Percentiles rank a stretch among this genome's conserved stretches.
These are phyloP conservation scores for Nyctanthes arbortristis DNA, from an alignment of 257 asterid species.

Conservation along the genomic window DNA sequence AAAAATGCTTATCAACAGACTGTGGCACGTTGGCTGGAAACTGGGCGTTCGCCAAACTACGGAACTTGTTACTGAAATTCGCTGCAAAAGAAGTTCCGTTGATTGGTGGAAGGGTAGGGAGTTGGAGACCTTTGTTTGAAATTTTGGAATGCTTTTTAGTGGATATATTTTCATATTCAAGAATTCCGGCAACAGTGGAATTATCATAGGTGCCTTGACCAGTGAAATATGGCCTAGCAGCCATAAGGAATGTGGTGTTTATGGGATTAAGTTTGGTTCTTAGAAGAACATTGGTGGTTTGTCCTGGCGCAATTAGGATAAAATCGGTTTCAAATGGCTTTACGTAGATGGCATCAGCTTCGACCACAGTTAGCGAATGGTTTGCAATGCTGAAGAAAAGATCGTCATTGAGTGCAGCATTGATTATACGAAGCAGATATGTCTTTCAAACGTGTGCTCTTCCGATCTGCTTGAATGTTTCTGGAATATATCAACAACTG, in stretches of 20 bases:
- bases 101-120: conserved; percentile 59
- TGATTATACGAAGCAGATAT: conserved; percentile 65
- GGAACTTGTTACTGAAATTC: conserved; percentile 39
- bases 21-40: conserved; percentile 50
- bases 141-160: conserved; percentile 10
- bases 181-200: conserved; percentile 56
- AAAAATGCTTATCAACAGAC: conserved; percentile 36
- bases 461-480: conserved; percentile 59
- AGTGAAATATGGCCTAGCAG: conserved; percentile 58
- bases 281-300: conserved; percentile 60
- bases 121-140: conserved; percentile 25
- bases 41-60: conserved; percentile 47
- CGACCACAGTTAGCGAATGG: conserved; percentile 57
- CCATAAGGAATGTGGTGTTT: conserved; percentile 48
- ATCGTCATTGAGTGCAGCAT: conserved; percentile 79
- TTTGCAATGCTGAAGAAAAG: conserved; percentile 60
- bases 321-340: conserved; percentile 57
- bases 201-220: conserved; percentile 65
- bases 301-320: conserved; percentile 51
- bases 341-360: conserved; percentile 59
- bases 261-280: conserved; percentile 35
- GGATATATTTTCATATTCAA: conserved; percentile 32
- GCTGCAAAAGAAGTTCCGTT: conserved; percentile 52
- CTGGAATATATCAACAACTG: conserved; percentile 26
- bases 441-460: conserved; percentile 63